Evolutionary conservation across 495 filamentous ascomycete species (phyloP), one percentile per base, ranked within the genome.

Genomic region (Penicillium ochrochloron): DNA sequence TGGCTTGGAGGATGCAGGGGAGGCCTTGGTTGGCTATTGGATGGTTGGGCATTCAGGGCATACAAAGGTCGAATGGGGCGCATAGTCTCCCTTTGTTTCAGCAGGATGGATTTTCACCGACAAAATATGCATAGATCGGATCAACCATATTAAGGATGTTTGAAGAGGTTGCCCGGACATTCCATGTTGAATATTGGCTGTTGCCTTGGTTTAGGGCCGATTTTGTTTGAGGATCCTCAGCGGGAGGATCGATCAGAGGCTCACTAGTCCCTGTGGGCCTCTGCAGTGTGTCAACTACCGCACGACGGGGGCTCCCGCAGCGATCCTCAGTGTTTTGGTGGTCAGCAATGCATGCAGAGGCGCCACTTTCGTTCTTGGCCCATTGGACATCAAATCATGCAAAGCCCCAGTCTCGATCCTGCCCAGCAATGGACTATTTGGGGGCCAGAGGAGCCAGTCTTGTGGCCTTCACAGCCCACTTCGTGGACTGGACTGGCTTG

Each of bases 1-100:
- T 64, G 66, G 59, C 58, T 64, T 34, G 35, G 11, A 33, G 25
- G 35, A 29, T 54, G 51, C 29, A 54, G 51, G 51, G 51, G n/a
- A 31, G 29, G 27, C 25, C 21, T 31, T 41, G 21, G 10, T 42
- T 15, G 35, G 33, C 27, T 5, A 42, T 44, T 58, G 56, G 51
- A 54, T 5, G 27, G 51, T 54, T 34, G 51, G 51, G 51, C 51
- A 54, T 17, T 52, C 48, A 52, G 23, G 34, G 21, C 54, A 4
- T 25, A 41, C 56, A 58, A 31, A 44, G 23, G n/a, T n/a, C 21
- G 34, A 15, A 44, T 33, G 35, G 37, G 54, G 54, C 44, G 31
- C 56, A 41, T 19, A 11, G 39, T 34, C 53, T 56, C 35, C 55
- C 34, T 41, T 41, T 58, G 56, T 58, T 58, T 58, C 34, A 58